Evolutionary conservation across 202 grass and related monocot genomes (phyloP).

Genomic region (Carex arenaria): DNA sequence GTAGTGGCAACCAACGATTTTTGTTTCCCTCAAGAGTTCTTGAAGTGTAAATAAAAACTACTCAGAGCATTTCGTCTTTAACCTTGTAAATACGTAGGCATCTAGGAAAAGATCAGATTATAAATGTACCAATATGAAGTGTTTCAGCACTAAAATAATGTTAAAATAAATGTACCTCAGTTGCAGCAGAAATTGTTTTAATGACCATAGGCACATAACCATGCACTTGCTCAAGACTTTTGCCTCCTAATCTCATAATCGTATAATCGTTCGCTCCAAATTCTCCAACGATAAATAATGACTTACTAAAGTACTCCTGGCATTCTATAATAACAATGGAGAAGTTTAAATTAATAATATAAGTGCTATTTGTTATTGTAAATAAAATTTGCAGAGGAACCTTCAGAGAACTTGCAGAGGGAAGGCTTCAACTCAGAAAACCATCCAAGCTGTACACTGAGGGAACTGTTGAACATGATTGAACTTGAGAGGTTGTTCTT

Average conservation of each 20-base stretch:
- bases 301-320: constrained; percentile 20
- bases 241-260: constrained; percentile 16
- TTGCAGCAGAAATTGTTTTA: constrained; percentile 12
- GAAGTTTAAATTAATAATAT: neutral
- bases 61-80: neutral
- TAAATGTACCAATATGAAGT: neutral
- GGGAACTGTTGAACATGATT: constrained; percentile 54
- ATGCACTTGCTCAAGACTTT: constrained; percentile 27
- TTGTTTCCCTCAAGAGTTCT: neutral
- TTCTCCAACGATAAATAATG: constrained; percentile 51
- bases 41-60: neutral
- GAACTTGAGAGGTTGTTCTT: constrained; percentile 46
- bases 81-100: neutral
- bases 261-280: constrained; percentile 35
- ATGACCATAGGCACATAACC: constrained; percentile 39
- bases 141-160: neutral
- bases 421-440: constrained; percentile 69
- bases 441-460: constrained; percentile 64
- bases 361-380: neutral
- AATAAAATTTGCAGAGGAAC: constrained; percentile 18
- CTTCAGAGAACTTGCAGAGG: constrained; percentile 45
- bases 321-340: constrained; percentile 25
- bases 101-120: neutral
- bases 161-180: neutral
- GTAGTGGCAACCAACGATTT: too few relatives aligned